phyloP scores from a whole-genome alignment of 1,284 basidiomycete genomes.

The Fomitopsis pinicola region DNA sequence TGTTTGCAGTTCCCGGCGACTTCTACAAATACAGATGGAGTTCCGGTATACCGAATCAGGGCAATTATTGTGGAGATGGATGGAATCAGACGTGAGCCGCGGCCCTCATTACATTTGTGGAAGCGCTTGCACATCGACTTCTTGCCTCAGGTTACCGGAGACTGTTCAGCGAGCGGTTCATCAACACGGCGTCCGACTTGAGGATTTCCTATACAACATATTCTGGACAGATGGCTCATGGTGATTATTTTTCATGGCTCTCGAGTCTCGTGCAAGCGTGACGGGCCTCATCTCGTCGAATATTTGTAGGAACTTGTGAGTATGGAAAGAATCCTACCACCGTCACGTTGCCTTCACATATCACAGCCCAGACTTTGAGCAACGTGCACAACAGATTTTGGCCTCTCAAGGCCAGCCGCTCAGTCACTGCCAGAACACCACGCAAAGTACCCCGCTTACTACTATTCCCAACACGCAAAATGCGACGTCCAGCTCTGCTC shows the following conservation, averaged over 20 bases:
- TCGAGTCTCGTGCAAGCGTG: no score
- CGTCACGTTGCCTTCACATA: no score
- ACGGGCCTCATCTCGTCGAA: not conserved
- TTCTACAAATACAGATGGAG: not conserved
- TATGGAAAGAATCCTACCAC: not conserved
- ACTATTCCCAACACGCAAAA: no score
- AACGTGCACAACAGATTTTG: not conserved
- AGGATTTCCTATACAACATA: not conserved
- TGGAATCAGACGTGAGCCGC: not conserved
- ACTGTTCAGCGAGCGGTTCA: not conserved
- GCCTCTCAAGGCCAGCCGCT: not conserved
- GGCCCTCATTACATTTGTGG: not conserved
- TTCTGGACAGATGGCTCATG: not conserved
- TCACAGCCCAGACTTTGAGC: not conserved
- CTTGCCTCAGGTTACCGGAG: not conserved
- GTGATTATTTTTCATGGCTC: not conserved
- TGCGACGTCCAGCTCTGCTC: no score
- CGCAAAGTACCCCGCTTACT: no score
- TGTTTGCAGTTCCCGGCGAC: not conserved
- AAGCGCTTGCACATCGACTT: not conserved
- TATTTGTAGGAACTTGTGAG: not conserved
- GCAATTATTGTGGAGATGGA: not conserved
- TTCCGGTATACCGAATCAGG: not conserved
- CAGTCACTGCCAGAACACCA: no score
- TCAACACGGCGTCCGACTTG: not conserved